Percentiles rank a stretch among this genome's conserved stretches.
Conservation (phyloP, 805 yeast species). For the Yarrowia divulgata region DNA sequence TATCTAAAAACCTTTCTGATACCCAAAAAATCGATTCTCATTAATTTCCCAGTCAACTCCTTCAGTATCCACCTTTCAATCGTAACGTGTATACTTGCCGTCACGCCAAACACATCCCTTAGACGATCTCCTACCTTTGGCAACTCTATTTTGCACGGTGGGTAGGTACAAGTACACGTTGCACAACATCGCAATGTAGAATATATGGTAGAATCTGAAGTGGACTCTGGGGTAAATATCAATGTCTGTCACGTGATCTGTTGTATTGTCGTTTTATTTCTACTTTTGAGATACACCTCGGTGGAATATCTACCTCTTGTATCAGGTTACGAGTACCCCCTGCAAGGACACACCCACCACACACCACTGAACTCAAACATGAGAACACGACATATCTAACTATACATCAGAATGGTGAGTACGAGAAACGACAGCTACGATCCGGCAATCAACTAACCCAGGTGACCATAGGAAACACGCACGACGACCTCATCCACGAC, state of each 20-base stretch:
- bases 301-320: too few relatives aligned
- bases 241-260: too few relatives aligned
- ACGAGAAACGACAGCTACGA: not conserved
- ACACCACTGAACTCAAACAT: constrained; percentile 34
- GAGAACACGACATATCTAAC: constrained; percentile 37
- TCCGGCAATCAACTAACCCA: constrained; percentile 28
- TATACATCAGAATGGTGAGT: constrained; percentile 37
- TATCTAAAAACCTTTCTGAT: too few relatives aligned
- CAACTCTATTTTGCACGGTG: not conserved
- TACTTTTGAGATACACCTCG: not conserved
- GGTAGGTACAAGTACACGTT: constrained; percentile 15
- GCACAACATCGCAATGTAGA: not conserved
- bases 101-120: not conserved
- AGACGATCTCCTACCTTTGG: not conserved
- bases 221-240: not conserved
- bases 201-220: not conserved
- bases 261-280: too few relatives aligned
- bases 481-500: constrained; percentile 92
- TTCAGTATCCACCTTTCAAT: not conserved
- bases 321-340: constrained; percentile 17
- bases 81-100: constrained; percentile 1
- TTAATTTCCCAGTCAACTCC: too few relatives aligned
- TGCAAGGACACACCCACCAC: not conserved
- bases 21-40: too few relatives aligned
- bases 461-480: constrained; percentile 92